phyloP scores from a whole-genome alignment of 192 early-diverging fungal genomes.

The Dissophora ornata region DNA sequence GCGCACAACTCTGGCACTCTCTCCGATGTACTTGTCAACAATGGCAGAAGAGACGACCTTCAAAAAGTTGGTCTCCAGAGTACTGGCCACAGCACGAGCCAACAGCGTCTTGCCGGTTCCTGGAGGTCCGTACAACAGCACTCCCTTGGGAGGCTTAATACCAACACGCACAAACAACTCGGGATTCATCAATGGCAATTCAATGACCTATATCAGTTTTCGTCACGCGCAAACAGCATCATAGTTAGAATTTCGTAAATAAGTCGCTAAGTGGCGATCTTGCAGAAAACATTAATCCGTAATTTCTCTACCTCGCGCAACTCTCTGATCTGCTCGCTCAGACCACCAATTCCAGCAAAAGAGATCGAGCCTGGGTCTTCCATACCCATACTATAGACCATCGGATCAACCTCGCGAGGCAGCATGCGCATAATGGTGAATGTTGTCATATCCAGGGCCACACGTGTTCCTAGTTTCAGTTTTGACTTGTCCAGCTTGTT shows the following conservation, averaged over 20 bases:
- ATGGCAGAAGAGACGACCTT: slow-evolving; percentile 99
- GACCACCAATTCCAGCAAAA: slow-evolving; percentile 98
- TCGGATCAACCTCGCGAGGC: slow-evolving; percentile 97
- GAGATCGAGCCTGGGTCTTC: slow-evolving; percentile 95
- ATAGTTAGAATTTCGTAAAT: background rate
- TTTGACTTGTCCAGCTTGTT: slow-evolving; percentile 95
- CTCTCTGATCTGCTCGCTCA: slow-evolving; percentile 97
- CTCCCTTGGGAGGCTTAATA: slow-evolving; percentile 98
- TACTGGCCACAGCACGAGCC: slow-evolving; percentile 96
- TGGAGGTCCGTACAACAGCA: slow-evolving; percentile 95
- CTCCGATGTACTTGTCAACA: slow-evolving; percentile 99
- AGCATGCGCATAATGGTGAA: slow-evolving; percentile 99
- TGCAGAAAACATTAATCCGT: too few species aligned
- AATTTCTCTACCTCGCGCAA: slow-evolving; percentile 80
- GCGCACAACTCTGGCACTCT: slow-evolving; percentile 94
- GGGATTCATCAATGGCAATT: slow-evolving; percentile 98
- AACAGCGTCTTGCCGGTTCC: slow-evolving; percentile 98
- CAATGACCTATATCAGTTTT: slow-evolving; percentile 95
- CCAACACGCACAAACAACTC: slow-evolving; percentile 98
- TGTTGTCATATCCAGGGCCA: slow-evolving; percentile 99
- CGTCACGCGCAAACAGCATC: too few species aligned
- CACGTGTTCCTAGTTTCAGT: slow-evolving; percentile 95
- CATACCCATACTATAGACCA: slow-evolving; percentile 99
- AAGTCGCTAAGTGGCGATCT: too few species aligned
- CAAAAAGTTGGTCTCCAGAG: slow-evolving; percentile 97